phyloP scores from a whole-genome alignment of 1,284 basidiomycete genomes.

The Polyporus tsugae region DNA sequence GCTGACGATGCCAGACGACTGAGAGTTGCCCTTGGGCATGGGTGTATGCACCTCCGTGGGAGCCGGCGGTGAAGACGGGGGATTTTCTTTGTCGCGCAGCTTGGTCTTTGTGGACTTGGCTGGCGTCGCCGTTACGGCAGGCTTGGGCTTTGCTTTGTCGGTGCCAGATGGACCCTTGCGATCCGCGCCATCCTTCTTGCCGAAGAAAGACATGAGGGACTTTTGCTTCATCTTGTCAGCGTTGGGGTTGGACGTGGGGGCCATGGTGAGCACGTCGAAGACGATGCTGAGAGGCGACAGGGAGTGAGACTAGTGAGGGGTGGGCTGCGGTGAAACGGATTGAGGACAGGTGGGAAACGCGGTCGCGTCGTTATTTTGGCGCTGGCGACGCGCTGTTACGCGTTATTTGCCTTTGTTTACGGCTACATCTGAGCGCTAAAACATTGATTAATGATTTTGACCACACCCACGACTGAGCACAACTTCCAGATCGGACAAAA shows the following conservation, averaged over 20 bases:
- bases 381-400: conserved; percentile 6
- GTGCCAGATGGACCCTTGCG: conserved; percentile 34
- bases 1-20: conserved; percentile 39
- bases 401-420: conserved; percentile 11
- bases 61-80: conserved; percentile 32
- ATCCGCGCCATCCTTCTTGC: conserved; percentile 48
- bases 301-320: not conserved
- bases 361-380: not conserved
- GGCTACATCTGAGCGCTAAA: not conserved
- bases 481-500: too few relatives aligned
- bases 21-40: conserved; percentile 37
- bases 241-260: conserved; percentile 5
- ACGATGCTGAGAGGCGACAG: not conserved
- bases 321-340: not conserved
- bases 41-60: conserved; percentile 38
- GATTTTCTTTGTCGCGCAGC: conserved; percentile 14
- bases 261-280: conserved; percentile 12
- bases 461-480: too few relatives aligned
- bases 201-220: conserved; percentile 75
- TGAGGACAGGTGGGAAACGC: not conserved
- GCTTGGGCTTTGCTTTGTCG: conserved; percentile 35
- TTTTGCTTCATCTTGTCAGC: conserved; percentile 71
- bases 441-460: too few relatives aligned
- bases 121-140: conserved; percentile 34
- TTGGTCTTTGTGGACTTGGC: conserved; percentile 29